Evolutionary conservation across 176 grass and related monocot genomes (phyloP), one percentile per base, ranked within the genome.

Genomic region (Phoenix dactylifera): DNA sequence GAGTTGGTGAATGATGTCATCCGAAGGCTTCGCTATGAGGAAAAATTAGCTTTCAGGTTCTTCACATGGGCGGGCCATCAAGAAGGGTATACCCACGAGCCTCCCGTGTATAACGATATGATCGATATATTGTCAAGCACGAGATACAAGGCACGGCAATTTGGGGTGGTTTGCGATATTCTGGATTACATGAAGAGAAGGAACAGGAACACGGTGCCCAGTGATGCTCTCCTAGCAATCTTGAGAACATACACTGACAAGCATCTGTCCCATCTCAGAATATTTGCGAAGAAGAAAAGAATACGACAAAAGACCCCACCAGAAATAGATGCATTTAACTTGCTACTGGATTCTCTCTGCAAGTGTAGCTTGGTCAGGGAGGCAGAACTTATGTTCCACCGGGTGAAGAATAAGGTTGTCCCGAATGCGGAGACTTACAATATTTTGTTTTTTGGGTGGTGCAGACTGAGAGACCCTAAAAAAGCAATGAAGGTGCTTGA

Each of bases 51-150:
- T 16, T 91, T 97, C 68, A 60, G 81, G 9, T 97, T 97, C 76
- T 91, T 97, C 73, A 73, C 74, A 29, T 97, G 87, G 84, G 81
- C 74, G 0, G 71, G 74, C 15, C 74, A 65, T 55, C 84, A 83
- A 76, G 69, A 69, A n/a, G 73, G 56, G 14, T 97, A 97, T 70
- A 59, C 15, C 58, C 93, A 97, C 60, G 75, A 85, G 25, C 72
- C 81, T 6, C 26, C 18, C 16, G 75, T 72, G 6, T 97, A 91
- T 70, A 88, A 80, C 68, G 76, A 80, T 50, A 77, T 97, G 66
- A 91, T 97, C 49, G 93, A 97, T 56, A 71, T 91, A 57, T 83
- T 97, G 65, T 97, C 87, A 10, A 77, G 84, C 67, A 97, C 87
- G n/a, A 55, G 77, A n/a, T 97, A 97, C 78, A 97, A 85, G 79